Base-by-base conservation (phyloP, 192 early-diverging fungal genomes). In the Lunasporangiospora selenospora region DNA sequence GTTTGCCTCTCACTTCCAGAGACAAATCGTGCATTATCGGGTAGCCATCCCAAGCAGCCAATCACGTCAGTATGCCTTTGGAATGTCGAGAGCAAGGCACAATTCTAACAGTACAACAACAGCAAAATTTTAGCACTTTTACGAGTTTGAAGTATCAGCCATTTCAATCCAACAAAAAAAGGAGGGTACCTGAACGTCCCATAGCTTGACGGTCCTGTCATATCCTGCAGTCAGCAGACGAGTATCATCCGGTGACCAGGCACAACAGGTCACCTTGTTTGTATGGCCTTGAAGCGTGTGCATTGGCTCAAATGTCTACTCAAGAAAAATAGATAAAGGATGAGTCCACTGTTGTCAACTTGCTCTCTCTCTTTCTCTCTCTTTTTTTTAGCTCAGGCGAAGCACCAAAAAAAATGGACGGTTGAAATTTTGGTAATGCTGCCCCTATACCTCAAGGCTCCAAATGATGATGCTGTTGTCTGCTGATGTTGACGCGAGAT, bases 381-480 rank as follows among this genome's bases (percentile, higher is more conserved):
- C n/a, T n/a, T n/a, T n/a, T n/a, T n/a, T n/a, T n/a, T n/a, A n/a
- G n/a, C n/a, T n/a, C n/a, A n/a, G n/a, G n/a, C n/a, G n/a, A n/a
- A n/a, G n/a, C n/a, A n/a, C 12, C n/a, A 40, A 40, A 40, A n/a
- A 40, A 40, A 40, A 42, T 50, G 12, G 48, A 13, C 18, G n/a
- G 48, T 50, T 42, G 18, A 50, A 13, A 18, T 18, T 50, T 40
- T 40, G 39, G 38, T 1, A 11, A 15, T 16, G 8, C 7, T 5
- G 12, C 6, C 18, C 24, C 19, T 49, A 18, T 32, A 84, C 91
- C 48, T 85, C 77, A 57, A 87, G 71, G 65, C 86, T 85, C 98
- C 98, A 99, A 45, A 99, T 88, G 32, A 93, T 95, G 51, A 88
- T 87, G 3, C 87, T 90, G 21, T 84, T 83, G 80, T 99, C 98